Percentiles rank a stretch among this genome's conserved stretches.
phyloP scores from a whole-genome alignment of 768 basidiomycete species.

The Fibroporia radiculosa region DNA sequence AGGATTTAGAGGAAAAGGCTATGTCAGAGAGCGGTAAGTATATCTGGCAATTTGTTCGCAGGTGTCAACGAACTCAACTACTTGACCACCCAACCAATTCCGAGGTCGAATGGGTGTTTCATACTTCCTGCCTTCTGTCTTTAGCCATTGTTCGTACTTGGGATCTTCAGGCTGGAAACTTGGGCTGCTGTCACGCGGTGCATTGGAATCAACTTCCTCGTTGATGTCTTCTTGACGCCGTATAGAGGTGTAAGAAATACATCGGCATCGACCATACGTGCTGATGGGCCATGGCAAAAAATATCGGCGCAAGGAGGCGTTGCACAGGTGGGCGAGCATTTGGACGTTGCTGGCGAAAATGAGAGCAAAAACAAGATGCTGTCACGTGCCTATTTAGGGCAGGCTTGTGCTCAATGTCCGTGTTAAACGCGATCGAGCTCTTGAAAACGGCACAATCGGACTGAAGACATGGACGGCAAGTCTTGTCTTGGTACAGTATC shows the following conservation, averaged over 20 bases:
- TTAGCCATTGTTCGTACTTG: slow-evolving; percentile 29
- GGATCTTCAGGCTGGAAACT: slow-evolving; percentile 13
- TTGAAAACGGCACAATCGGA: slow-evolving; percentile 75
- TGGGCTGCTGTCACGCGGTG: slow-evolving; percentile 1
- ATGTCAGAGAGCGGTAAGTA: neutral
- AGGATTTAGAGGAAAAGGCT: slow-evolving; percentile 86
- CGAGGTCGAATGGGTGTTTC: slow-evolving; percentile 36
- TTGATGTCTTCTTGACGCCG: slow-evolving; percentile 3
- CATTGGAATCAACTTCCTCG: slow-evolving; percentile 14
- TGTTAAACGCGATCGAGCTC: too few relatives aligned
- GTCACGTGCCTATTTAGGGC: slow-evolving; percentile 24
- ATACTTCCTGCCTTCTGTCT: slow-evolving; percentile 34
- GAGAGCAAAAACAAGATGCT: slow-evolving; percentile 13
- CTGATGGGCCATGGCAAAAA: slow-evolving; percentile 7
- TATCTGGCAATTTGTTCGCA: too few relatives aligned
- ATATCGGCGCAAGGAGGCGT: slow-evolving; percentile 9
- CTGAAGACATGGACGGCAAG: slow-evolving; percentile 76
- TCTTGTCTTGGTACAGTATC: slow-evolving; percentile 53
- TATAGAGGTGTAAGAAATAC: slow-evolving; percentile 3
- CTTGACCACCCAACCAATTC: slow-evolving; percentile 55
- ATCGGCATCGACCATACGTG: too few relatives aligned
- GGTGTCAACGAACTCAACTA: slow-evolving; percentile 38
- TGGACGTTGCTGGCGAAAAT: slow-evolving; percentile 14
- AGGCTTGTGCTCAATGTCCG: too few relatives aligned
- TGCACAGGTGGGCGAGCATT: slow-evolving; percentile 23